phyloP scores from a whole-genome alignment of 371 early-diverging fungal genomes.

The Mortierella sp. region DNA sequence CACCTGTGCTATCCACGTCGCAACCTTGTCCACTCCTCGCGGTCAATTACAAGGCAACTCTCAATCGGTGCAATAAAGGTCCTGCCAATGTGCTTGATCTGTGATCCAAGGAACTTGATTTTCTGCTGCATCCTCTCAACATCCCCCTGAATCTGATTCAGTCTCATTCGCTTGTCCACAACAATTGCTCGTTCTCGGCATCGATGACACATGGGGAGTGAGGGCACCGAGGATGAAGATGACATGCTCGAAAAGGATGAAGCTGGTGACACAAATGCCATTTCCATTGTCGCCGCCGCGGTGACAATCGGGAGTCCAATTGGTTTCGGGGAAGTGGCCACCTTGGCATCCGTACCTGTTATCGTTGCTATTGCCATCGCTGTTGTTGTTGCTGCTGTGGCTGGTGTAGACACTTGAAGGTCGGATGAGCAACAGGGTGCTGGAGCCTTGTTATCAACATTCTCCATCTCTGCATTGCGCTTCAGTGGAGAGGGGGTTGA shows the following conservation, averaged over 20 bases:
- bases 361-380: too few species aligned
- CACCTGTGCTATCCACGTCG: too few species aligned
- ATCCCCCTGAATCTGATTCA: conserved; percentile 3
- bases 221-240: background rate
- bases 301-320: too few species aligned
- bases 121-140: conserved; percentile 12
- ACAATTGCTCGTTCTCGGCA: background rate
- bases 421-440: conserved; percentile 2
- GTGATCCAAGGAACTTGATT: conserved; percentile 6
- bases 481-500: background rate
- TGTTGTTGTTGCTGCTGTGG: background rate
- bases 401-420: background rate
- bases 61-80: conserved; percentile 14
- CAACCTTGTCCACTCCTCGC: background rate
- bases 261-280: too few species aligned
- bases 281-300: too few species aligned
- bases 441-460: background rate
- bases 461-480: too few species aligned
- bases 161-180: background rate
- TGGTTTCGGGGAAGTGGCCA: too few species aligned
- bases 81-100: conserved; percentile 6
- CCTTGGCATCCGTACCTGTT: too few species aligned
- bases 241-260: too few species aligned
- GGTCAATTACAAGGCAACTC: conserved; percentile 3
- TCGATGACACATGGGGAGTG: conserved; percentile 5